Percentiles rank a stretch among this genome's conserved stretches.
These are phyloP conservation scores for Macadamia integrifolia DNA, from an alignment of 164 flowering plant species.

Conservation along the genomic window DNA sequence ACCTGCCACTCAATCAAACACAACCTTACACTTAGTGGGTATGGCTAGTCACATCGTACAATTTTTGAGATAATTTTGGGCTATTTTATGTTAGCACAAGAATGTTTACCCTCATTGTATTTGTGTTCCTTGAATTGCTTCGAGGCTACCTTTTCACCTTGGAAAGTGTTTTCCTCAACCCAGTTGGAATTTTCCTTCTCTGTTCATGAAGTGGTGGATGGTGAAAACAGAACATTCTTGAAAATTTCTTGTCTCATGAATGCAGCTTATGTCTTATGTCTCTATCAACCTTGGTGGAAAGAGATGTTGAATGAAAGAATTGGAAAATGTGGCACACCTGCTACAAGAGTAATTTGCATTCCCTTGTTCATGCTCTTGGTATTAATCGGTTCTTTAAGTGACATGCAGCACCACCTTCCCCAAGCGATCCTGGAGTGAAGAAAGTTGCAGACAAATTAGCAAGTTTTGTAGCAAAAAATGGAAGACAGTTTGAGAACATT, in stretches of 20 bases:
- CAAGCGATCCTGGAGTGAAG: conserved; percentile 92
- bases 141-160: no score
- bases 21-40: no score
- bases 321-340: conserved; percentile 82
- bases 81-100: no score
- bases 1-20: no score
- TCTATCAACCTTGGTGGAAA: conserved; percentile 72
- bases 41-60: no score
- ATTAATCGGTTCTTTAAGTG: conserved; percentile 99
- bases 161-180: not conserved
- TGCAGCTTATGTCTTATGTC: conserved; percentile 78
- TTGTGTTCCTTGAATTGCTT: no score
- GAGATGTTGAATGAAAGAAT: conserved; percentile 78
- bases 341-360: conserved; percentile 91
- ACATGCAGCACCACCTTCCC: conserved; percentile 92
- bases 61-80: no score
- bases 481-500: conserved; percentile 85
- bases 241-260: conserved; percentile 73
- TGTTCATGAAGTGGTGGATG: conserved; percentile 25
- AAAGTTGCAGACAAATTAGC: conserved; percentile 95
- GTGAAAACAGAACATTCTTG: conserved; percentile 57
- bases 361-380: conserved; percentile 92
- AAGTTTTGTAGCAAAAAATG: conserved; percentile 96
- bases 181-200: conserved; percentile 20
- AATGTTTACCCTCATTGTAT: no score